Base-by-base conservation (phyloP, 495 filamentous ascomycete species). In the Lineolata rhizophorae region DNA sequence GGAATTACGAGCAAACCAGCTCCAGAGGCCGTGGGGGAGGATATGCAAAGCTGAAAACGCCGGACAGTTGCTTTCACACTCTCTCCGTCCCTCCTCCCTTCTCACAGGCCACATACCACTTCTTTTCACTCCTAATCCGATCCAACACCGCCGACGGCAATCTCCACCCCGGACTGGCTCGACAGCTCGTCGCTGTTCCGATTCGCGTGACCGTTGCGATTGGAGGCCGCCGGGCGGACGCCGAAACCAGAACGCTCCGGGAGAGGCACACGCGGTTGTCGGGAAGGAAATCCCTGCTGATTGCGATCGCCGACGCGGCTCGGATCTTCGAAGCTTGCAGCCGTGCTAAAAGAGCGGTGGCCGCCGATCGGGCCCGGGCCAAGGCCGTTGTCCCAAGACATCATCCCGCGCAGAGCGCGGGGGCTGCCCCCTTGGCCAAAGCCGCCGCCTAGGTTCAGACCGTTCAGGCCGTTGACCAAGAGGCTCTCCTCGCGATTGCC, bases 321-420 rank as follows among this genome's bases (percentile, higher is more conserved):
- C 38, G 61, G 62, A 34, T 64, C 65, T 38, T 77, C 72, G 51
- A 65, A 71, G 42, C 70, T 75, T n/a, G n/a, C n/a, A 5, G 20
- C 20, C 40, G 62, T 64, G 43, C 70, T 63, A 36, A 70, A 62
- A 16, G 78, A 69, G 39, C 83, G 70, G 48, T 91, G 82, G 52
- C 82, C 83, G 38, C 83, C 81, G 45, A 90, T 92, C 24, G 81
- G 68, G 1, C 79, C 82, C 18, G 77, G 61, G 39, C 50, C 72
- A 12, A 12, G 8, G 6, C 14, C 28, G 56, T 64, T 64, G 39
- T 62, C 70, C 69, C 56, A 69, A 48, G 57, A 67, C 64, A 70
- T 77, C n/a, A n/a, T n/a, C 52, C 56, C 68, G 47, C 67, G 58
- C 40, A 71, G 45, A 57, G 65, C 50, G 57, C 61, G 52, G 53